A percentile compares a stretch with the other conserved stretches of the same genome.
These are phyloP conservation scores for Rhexocercosporidium sp. DNA, from an alignment of 2,329 filamentous ascomycete genomes.

Conservation along the genomic window DNA sequence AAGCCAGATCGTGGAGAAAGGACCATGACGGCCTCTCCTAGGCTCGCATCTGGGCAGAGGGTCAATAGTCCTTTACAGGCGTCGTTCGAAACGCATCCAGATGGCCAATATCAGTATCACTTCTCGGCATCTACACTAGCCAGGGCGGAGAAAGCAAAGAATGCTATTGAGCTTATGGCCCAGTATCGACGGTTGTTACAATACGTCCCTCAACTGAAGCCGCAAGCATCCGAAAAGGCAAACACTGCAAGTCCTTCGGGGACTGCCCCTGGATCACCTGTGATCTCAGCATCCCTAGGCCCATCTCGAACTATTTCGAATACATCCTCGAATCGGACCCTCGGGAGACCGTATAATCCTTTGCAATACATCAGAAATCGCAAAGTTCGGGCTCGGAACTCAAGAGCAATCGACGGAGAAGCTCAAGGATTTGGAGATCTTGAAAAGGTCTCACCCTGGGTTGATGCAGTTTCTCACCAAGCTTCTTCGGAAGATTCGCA, in stretches of 20 bases:
- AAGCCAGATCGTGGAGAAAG: conserved; percentile 51
- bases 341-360: conserved; percentile 84
- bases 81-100: conserved; percentile 50
- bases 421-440: conserved; percentile 79
- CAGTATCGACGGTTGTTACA: conserved; percentile 85
- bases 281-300: neutral
- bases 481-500: conserved; percentile 33
- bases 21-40: conserved; percentile 42
- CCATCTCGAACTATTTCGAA: conserved; percentile 14
- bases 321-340: conserved; percentile 23
- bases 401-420: conserved; percentile 74
- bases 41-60: conserved; percentile 48
- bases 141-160: conserved; percentile 82
- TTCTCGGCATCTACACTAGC: conserved; percentile 82
- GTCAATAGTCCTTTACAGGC: conserved; percentile 53
- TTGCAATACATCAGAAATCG: conserved; percentile 92
- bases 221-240: conserved; percentile 44
- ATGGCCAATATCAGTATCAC: conserved; percentile 61
- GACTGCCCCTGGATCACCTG: conserved; percentile 44
- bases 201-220: conserved; percentile 74
- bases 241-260: conserved; percentile 49
- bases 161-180: conserved; percentile 82
- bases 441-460: conserved; percentile 74
- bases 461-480: conserved; percentile 62
- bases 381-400: conserved; percentile 80